Evolutionary conservation across 1,139 yeast species (phyloP).

Genomic region (Candida albicans): DNA sequence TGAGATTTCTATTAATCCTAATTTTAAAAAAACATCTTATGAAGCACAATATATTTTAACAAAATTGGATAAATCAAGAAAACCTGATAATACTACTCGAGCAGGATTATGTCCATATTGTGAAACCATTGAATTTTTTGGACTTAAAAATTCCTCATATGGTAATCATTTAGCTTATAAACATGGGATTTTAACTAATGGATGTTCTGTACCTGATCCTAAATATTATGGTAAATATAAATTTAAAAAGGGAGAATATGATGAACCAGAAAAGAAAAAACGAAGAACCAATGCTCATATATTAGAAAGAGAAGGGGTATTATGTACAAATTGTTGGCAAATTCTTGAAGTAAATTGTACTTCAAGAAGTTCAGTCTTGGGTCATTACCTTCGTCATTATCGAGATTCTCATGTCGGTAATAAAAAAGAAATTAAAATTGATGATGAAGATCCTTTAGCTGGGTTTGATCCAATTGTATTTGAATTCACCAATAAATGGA

Average conservation of each 20-base stretch:
- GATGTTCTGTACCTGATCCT: constrained; percentile 24
- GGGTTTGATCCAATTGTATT: constrained; percentile 11
- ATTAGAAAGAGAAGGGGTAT: constrained; percentile 19
- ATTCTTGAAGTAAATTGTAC: constrained; percentile 21
- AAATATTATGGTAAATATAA: constrained; percentile 14
- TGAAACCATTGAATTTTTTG: constrained; percentile 28
- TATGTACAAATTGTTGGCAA: constrained; percentile 20
- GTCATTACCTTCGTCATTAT: constrained; percentile 17
- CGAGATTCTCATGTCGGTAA: constrained; percentile 18
- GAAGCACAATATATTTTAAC: constrained; percentile 17
- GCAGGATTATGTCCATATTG: constrained; percentile 38
- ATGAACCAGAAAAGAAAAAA: constrained; percentile 17
- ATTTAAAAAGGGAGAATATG: constrained; percentile 17
- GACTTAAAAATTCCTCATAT: constrained; percentile 35
- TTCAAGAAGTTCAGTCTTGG: constrained; percentile 15
- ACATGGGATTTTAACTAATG: constrained; percentile 36
- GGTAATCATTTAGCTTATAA: constrained; percentile 35
- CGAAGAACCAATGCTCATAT: constrained; percentile 20
- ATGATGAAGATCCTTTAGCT: constrained; percentile 1
- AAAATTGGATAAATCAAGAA: constrained; percentile 11
- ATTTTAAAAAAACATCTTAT: constrained; percentile 15
- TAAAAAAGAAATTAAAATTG: constrained; percentile 10
- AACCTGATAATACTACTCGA: constrained; percentile 16
- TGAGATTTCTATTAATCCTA: constrained; percentile 12
- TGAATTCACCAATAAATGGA: constrained; percentile 13